Conservation (phyloP, 768 basidiomycete species). For the Boletellus sp. region DNA sequence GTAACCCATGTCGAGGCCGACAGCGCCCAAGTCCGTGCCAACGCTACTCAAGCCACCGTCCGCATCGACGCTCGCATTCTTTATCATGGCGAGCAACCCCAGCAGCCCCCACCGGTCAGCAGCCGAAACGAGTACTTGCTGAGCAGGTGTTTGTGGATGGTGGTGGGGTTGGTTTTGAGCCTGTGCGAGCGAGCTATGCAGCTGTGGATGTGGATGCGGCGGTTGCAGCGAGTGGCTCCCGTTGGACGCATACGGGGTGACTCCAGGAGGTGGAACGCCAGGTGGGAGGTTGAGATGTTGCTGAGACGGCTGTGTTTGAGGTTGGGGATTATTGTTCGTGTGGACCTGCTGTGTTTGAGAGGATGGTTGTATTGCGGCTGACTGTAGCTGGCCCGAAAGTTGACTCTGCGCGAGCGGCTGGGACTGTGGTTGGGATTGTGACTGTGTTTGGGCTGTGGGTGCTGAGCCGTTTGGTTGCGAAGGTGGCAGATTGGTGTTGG, state of each 20-base stretch:
- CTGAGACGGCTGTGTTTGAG: constrained; percentile 34
- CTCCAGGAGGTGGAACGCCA: constrained; percentile 40
- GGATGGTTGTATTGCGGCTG: constrained; percentile 22
- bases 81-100: constrained; percentile 82
- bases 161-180: constrained; percentile 37
- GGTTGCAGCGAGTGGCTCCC: constrained; percentile 35
- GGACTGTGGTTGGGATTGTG: constrained; percentile 23
- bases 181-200: constrained; percentile 27
- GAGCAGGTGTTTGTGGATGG: constrained; percentile 83
- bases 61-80: constrained; percentile 68
- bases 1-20: constrained; percentile 87
- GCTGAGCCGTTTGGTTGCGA: constrained; percentile 29
- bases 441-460: constrained; percentile 19
- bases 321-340: constrained; percentile 32
- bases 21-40: constrained; percentile 87
- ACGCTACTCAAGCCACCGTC: constrained; percentile 80
- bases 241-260: constrained; percentile 34
- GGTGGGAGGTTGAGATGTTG: constrained; percentile 54
- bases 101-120: constrained; percentile 95
- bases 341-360: constrained; percentile 29
- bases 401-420: constrained; percentile 26
- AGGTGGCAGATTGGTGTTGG: constrained; percentile 44
- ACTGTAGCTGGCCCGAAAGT: constrained; percentile 15
- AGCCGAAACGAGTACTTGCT: constrained; percentile 88
- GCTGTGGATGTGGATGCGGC: constrained; percentile 35